A percentile compares a stretch with the other conserved stretches of the same genome.
Conservation (phyloP, 257 asterid genomes). For the Handroanthus guayacan region DNA sequence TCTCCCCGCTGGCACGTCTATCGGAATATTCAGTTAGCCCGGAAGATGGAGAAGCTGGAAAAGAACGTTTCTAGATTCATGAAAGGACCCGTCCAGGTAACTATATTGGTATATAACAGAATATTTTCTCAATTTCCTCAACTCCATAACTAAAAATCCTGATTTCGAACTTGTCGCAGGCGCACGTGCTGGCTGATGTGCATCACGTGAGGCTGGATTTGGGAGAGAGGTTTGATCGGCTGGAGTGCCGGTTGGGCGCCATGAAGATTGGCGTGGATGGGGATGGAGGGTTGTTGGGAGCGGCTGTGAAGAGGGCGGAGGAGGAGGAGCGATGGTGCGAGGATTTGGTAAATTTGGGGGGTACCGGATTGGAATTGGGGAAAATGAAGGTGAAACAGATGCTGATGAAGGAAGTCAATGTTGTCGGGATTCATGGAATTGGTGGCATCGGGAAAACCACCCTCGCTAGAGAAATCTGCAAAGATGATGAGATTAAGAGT, state of each 20-base stretch:
- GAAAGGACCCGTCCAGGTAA: conserved; percentile 51
- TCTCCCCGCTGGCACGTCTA: conserved; percentile 85
- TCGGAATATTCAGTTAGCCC: conserved; percentile 63
- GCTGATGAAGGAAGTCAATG: conserved; percentile 50
- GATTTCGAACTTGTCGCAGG: conserved; percentile 46
- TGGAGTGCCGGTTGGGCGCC: conserved; percentile 80
- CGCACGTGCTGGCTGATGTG: conserved; percentile 89
- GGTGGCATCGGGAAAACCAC: conserved; percentile 96
- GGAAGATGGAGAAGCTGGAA: conserved; percentile 84
- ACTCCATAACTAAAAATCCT: not conserved
- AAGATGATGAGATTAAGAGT: conserved; percentile 73
- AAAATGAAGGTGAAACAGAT: conserved; percentile 76
- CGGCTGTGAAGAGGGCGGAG: conserved; percentile 78
- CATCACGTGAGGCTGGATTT: conserved; percentile 75
- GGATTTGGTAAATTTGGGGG: conserved; percentile 67
- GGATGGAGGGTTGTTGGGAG: conserved; percentile 68
- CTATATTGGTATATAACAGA: not conserved
- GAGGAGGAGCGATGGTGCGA: conserved; percentile 74
- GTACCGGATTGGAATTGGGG: conserved; percentile 78
- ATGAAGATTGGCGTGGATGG: conserved; percentile 78
- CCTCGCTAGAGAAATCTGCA: conserved; percentile 85
- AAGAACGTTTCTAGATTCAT: conserved; percentile 66
- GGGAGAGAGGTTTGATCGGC: conserved; percentile 73
- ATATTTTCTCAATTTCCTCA: not conserved
- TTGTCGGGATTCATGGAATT: conserved; percentile 79